Base-by-base conservation (phyloP, 192 early-diverging fungal genomes). In the Paraglomus brasilianum region DNA sequence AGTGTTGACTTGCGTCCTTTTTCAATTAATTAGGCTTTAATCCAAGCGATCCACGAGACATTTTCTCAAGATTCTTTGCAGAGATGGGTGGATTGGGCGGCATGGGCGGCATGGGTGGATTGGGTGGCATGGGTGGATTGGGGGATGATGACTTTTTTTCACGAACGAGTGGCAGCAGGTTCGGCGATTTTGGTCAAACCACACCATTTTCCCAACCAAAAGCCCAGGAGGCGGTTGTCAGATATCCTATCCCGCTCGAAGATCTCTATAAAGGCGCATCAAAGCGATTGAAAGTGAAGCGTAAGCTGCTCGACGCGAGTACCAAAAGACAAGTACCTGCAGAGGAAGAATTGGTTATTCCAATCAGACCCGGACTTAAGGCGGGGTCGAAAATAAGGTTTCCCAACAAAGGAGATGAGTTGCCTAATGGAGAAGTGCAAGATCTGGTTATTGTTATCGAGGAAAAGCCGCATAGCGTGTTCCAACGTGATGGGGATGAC, bases 321-420 rank as follows among this genome's bases (percentile, higher is more conserved):
- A 80, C 83, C 9, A 85, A 87, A 24, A 66, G 67, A 14, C 36
- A 72, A 24, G 56, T 76, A 0, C 59, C 84, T 0, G 62, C 83
- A 0, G 94, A 96, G 66, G 95, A 98, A 80, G 81, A 95, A 13
- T 80, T 99, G 8, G 83, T 82, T 56, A 81, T 99, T 51, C 78
- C 91, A 60, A 77, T 99, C 78, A 95, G 92, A 75, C 88, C 94
- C 10, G 97, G 97, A 3, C 95, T 96, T 95, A 98, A 99, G 80
- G 92, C 93, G 13, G 97, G 97, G 15, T 95, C 97, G 66, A 99
- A 98, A 79, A 88, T 99, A 75, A 88, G 88, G 24, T 99, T 93
- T 78, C 81, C 88, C 7, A 86, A 83, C 21, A 91, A 96, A 72
- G 97, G 97, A 40, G 95, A 96, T 75, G 92, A 96, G 63, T 50